phyloP scores from a whole-genome alignment of 164 flowering plant species.

The Annona squamosa region DNA sequence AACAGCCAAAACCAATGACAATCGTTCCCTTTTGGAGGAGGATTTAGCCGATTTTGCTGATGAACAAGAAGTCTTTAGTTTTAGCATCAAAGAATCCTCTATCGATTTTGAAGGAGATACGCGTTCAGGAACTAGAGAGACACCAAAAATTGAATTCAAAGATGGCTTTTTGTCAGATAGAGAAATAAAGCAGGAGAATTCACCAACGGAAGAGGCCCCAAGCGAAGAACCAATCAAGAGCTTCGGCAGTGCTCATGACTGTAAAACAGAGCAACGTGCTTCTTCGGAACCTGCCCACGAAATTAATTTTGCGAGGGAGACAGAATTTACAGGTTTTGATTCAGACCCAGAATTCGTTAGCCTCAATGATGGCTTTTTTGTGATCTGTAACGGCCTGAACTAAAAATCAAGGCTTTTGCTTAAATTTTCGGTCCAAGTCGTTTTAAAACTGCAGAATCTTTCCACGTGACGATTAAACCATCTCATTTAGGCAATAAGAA shows the following conservation, averaged over 20 bases:
- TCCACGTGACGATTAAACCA: no score
- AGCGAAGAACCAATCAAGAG: constrained; percentile 3
- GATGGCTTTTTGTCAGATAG: constrained; percentile 14
- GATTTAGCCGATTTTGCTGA: constrained; percentile 29
- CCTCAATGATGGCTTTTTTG: constrained; percentile 27
- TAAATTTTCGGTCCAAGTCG: no score
- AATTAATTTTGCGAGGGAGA: constrained; percentile 16
- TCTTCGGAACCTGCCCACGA: not conserved
- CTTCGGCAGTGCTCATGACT: not conserved
- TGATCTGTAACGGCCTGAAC: no score
- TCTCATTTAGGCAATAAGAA: no score
- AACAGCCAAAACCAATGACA: constrained; percentile 18
- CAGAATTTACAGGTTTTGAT: constrained; percentile 25
- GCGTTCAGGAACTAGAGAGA: constrained; percentile 9
- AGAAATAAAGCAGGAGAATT: constrained; percentile 6
- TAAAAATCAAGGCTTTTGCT: no score
- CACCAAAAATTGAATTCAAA: not conserved
- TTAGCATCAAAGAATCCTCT: constrained; percentile 21
- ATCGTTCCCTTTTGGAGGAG: constrained; percentile 24
- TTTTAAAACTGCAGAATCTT: no score
- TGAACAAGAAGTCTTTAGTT: constrained; percentile 24
- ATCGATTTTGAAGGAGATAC: constrained; percentile 10
- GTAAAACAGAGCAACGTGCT: not conserved
- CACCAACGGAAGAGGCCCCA: constrained; percentile 13
- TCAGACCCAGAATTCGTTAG: constrained; percentile 33